Conservation (phyloP, 371 early-diverging fungal genomes). For the Actinomortierella wolfii region DNA sequence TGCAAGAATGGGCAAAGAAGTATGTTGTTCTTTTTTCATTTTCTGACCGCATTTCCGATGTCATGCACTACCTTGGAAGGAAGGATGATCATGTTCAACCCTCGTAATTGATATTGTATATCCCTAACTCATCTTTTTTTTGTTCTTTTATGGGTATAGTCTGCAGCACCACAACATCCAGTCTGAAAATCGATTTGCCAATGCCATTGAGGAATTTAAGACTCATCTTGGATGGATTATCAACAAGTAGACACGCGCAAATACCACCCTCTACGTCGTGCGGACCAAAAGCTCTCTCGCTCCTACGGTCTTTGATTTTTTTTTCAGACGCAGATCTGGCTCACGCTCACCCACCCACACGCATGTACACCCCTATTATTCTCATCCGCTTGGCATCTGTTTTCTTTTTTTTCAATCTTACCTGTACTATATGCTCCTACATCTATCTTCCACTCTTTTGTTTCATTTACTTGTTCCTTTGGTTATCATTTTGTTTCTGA, state of each 20-base stretch:
- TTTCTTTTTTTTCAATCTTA: no score
- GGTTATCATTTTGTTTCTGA: background rate
- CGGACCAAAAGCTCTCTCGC: no score
- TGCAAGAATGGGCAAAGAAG: conserved; percentile 83
- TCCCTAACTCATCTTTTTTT: background rate
- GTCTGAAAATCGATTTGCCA: conserved; percentile 54
- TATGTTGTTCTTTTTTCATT: conserved; percentile 15
- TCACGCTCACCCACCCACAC: no score
- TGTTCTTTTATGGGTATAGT: conserved; percentile 29
- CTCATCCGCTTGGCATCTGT: no score
- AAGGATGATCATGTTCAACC: background rate
- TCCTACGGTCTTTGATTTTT: no score
- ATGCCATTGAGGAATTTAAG: conserved; percentile 71
- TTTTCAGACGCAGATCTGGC: no score
- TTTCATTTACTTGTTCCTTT: background rate
- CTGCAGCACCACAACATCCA: conserved; percentile 61
- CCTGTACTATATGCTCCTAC: background rate
- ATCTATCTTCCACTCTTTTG: background rate
- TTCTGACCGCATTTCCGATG: conserved; percentile 7
- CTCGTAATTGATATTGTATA: background rate
- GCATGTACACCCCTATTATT: no score
- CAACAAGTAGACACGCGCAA: conserved; percentile 1
- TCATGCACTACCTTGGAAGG: background rate
- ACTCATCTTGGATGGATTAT: conserved; percentile 72
- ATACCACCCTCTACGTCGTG: no score